A percentile compares a stretch with the other conserved stretches of the same genome.
phyloP scores from a whole-genome alignment of 345 rosid genomes.

The Geranium rotundifolium region DNA sequence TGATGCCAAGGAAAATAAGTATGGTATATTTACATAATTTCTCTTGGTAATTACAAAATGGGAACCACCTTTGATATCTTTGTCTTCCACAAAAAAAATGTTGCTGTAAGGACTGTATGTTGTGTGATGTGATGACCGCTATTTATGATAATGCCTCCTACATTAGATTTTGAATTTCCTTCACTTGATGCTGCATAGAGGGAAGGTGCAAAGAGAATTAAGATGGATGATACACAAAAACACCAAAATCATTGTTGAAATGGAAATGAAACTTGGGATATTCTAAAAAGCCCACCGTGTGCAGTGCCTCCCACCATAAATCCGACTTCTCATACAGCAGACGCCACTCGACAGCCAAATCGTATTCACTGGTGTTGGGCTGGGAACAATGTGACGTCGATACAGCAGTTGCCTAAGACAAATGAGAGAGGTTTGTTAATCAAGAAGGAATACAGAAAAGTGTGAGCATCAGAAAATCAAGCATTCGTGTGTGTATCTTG shows the following conservation, averaged over 20 bases:
- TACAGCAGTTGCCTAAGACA: slow-evolving; percentile 20
- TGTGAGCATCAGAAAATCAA: neutral
- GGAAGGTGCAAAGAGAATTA: neutral
- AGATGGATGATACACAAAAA: too few species aligned
- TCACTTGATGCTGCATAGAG: neutral
- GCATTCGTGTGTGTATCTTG: neutral
- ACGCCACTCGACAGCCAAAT: slow-evolving; percentile 33
- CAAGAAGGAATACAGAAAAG: neutral
- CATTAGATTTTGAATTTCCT: neutral
- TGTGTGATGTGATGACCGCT: neutral
- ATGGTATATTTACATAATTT: too few species aligned
- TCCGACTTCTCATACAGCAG: slow-evolving; percentile 19
- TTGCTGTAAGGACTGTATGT: neutral
- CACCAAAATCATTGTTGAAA: too few species aligned
- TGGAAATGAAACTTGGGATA: too few species aligned
- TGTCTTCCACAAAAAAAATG: neutral
- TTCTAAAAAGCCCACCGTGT: slow-evolving; percentile 13
- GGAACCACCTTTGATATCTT: too few species aligned
- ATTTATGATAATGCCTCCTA: neutral
- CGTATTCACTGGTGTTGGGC: slow-evolving; percentile 22
- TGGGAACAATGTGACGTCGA: slow-evolving; percentile 39
- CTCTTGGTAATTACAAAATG: too few species aligned
- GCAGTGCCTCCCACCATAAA: slow-evolving; percentile 21
- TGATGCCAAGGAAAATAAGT: too few species aligned
- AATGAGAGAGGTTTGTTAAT: neutral